Conservation (phyloP, 139 green algal genomes). For the Tetraselmis chui region DNA sequence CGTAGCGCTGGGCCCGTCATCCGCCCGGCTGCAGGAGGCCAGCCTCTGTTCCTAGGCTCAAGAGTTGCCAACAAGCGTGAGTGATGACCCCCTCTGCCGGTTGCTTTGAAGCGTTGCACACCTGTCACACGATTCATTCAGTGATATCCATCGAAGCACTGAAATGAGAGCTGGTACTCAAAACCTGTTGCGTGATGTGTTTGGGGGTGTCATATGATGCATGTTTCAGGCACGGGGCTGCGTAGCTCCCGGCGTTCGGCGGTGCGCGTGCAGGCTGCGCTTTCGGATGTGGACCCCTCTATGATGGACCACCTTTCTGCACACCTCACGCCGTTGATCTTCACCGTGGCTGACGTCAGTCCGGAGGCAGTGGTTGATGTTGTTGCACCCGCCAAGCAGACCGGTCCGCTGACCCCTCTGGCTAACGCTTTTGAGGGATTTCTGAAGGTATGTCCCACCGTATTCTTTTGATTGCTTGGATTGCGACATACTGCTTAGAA, state of each 20-base stretch:
- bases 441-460: constrained; percentile 46
- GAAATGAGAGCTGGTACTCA: too few species aligned
- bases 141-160: not conserved
- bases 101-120: not conserved
- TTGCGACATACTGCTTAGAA: not conserved
- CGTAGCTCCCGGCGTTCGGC: not conserved
- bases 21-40: too few species aligned
- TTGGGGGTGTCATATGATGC: too few species aligned
- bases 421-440: constrained; percentile 61
- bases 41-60: not conserved
- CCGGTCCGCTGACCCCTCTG: constrained; percentile 60
- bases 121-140: not conserved
- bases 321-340: constrained; percentile 20
- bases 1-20: not conserved
- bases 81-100: not conserved
- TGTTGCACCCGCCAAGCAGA: constrained; percentile 18
- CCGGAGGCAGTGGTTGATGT: constrained; percentile 16
- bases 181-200: too few species aligned
- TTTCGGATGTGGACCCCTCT: constrained; percentile 5
- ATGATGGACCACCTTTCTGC: constrained; percentile 29
- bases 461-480: constrained; percentile 3
- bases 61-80: not conserved
- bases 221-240: not conserved
- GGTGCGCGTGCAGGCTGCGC: not conserved
- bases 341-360: constrained; percentile 35